Conservation (phyloP, 208 protist genomes). For the Naegleria gruberi region DNA sequence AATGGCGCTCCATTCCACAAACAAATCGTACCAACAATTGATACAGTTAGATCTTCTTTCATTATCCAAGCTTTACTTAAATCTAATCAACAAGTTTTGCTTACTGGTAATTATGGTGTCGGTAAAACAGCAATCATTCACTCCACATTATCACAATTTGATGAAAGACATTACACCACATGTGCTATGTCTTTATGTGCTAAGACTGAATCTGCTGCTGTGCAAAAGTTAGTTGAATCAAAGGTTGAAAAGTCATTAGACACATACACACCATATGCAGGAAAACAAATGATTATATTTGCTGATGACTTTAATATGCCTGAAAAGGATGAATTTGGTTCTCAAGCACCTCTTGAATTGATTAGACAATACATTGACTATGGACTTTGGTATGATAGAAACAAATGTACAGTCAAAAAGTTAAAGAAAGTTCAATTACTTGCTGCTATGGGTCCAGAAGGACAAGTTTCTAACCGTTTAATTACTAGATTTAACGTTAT, state of each 20-base stretch:
- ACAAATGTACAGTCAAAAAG: conserved; percentile 74
- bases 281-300: conserved; percentile 87
- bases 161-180: conserved; percentile 63
- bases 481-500: conserved; percentile 88
- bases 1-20: conserved; percentile 79
- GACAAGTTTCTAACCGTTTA: conserved; percentile 80
- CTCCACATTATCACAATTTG: conserved; percentile 65
- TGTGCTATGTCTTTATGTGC: conserved; percentile 90
- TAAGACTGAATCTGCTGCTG: conserved; percentile 78
- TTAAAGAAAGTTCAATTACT: conserved; percentile 93
- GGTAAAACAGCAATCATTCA: conserved; percentile 90
- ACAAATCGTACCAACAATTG: conserved; percentile 93
- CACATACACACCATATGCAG: conserved; percentile 80
- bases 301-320: conserved; percentile 98
- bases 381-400: conserved; percentile 92
- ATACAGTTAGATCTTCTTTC: conserved; percentile 90
- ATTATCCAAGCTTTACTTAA: conserved; percentile 76
- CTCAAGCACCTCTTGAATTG: conserved; percentile 92
- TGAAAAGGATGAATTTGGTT: conserved; percentile 89
- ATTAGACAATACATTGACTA: conserved; percentile 93
- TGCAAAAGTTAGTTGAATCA: conserved; percentile 91
- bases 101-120: conserved; percentile 88
- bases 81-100: conserved; percentile 68
- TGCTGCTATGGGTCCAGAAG: conserved; percentile 82
- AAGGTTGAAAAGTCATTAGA: conserved; percentile 90